Base-by-base conservation (phyloP, 371 early-diverging fungal species). In the Lichtheimia hyalospora region DNA sequence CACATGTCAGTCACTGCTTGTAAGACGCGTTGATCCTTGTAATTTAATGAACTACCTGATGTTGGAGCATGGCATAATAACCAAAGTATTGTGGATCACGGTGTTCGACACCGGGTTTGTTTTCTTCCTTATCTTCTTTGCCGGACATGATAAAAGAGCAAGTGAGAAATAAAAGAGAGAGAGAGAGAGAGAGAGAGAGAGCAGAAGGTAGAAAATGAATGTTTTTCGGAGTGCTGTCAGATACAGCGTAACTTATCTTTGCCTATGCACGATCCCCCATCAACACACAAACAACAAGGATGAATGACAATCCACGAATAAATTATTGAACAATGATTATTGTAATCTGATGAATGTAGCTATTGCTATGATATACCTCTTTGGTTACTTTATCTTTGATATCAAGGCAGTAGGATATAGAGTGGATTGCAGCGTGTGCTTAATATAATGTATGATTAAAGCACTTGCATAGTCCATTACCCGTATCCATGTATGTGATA, bases 21-120 rank as follows among this genome's bases (percentile, higher is more conserved):
- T 7, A 3, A 0, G 10, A 34, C 34, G 34, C 34, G 34, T 34
- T 6, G 34, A 34, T 34, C 34, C 2, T 2, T 46, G n/a, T 7
- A 46, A 16, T 15, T 3, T 7, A 8, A 10, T 34, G 1, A 3
- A 16, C 27, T 87, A 93, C 93, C 87, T 97, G 98, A 81, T 98
- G 97, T 64, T 92, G 92, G 60, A 96, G 84, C 81, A 92, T 92
- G 54, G 95, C 92, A 81, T 98, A 98, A 79, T 96, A 97, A 41
- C 91, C 90, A 78, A 94, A 94, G 71, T 94, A 94, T 49, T 89
- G 85, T 1, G 89, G 87, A 77, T 94, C 93, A 54, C 89, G 81
- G 53, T 84, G 77, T 54, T 89, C 85, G 24, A 80, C 84, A 21
- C 85, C 79, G 18, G 87, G 84, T 24, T 61, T 61, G 18, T 42